Evolutionary conservation across 2,329 filamentous ascomycete species (phyloP).

Genomic region (Colletotrichum godetiae): DNA sequence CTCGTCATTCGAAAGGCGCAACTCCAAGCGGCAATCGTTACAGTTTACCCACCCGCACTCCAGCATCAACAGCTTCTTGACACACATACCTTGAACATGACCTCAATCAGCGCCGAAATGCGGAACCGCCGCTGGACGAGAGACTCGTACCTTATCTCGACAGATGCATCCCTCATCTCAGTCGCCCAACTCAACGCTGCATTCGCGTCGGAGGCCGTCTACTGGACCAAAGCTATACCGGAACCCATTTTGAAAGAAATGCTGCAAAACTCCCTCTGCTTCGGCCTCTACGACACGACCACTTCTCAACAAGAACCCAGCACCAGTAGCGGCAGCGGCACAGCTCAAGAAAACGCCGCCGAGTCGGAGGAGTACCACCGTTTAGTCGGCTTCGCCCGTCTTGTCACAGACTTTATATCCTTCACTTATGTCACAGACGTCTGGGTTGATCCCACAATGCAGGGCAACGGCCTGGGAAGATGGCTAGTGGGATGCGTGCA

Average conservation of each 20-base stretch:
- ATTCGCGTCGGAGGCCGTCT: conserved; percentile 66
- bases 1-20: too few species aligned
- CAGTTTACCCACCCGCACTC: neutral
- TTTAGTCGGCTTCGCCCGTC: conserved; percentile 67
- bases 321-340: too few species aligned
- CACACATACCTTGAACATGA: neutral
- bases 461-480: conserved; percentile 69
- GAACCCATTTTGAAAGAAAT: conserved; percentile 60
- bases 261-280: conserved; percentile 67
- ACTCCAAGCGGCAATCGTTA: too few species aligned
- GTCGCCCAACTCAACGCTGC: conserved; percentile 64
- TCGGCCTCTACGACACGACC: conserved; percentile 61
- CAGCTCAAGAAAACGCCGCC: neutral
- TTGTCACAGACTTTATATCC: conserved; percentile 77
- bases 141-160: conserved; percentile 69
- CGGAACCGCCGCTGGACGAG: conserved; percentile 53
- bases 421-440: conserved; percentile 77
- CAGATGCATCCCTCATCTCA: conserved; percentile 66
- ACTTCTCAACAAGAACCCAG: neutral
- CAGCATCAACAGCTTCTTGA: neutral
- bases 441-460: conserved; percentile 70
- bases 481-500: conserved; percentile 73
- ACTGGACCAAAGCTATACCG: conserved; percentile 68
- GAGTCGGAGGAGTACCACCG: neutral
- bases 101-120: neutral